Evolutionary conservation across 1,284 basidiomycete genomes (phyloP), one percentile per base, ranked within the genome.

Genomic region (Ceratobasidium theobromae): DNA sequence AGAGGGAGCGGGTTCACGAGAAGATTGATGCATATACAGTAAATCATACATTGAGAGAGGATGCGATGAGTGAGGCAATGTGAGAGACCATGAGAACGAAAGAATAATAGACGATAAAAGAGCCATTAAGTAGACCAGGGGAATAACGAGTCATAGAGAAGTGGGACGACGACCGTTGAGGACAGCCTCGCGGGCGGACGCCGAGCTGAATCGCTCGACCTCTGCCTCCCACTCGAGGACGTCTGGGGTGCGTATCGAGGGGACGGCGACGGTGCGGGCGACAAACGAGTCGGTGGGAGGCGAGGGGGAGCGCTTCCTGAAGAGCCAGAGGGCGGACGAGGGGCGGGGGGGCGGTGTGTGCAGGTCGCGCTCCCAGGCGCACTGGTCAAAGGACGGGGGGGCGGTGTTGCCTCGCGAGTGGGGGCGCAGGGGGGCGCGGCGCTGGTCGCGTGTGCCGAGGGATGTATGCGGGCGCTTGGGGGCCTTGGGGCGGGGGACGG

Each of bases 291-390:
- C 60, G 4, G 48, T 30, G n/a, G 30, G 35, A 28, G 60, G 38
- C 27, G 52, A 48, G 18, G 60, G 60, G 25, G 60, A 64, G 8
- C 60, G 48, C 38, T 53, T 48, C 40, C 53, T 64, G n/a, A n/a
- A n/a, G n/a, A n/a, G n/a, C n/a, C n/a, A n/a, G n/a, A n/a, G n/a
- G n/a, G n/a, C n/a, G n/a, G n/a, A n/a, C n/a, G n/a, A n/a, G 58
- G 6, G 33, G 18, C 33, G 33, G 33, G 6, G 54, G 60, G 12
- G 90, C 88, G 71, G 91, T 89, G 68, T 82, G 80, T 80, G 83
- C 51, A 90, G 80, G 77, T 91, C 88, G 72, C 84, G 83, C 75
- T 91, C 89, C 89, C 89, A 91, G 69, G 86, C 88, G 67, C 9
- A 52, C 28, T 18, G 49, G 58, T n/a, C n/a, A n/a, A n/a, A n/a